Evolutionary conservation across 305 asterid species (phyloP).

Genomic region (Fraxinus paxiana): DNA sequence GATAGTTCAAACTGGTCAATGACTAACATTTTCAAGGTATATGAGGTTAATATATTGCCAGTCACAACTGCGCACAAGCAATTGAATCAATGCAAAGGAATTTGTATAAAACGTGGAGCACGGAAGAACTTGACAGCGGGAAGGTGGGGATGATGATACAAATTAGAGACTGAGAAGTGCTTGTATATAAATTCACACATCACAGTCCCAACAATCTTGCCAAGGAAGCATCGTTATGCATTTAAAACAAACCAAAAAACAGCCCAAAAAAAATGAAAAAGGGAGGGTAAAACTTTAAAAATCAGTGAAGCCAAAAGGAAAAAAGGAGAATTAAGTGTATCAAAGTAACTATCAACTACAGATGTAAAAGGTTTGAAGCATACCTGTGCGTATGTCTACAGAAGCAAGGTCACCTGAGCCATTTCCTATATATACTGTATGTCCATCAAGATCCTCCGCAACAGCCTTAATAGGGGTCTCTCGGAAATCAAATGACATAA

Average conservation of each 20-base stretch:
- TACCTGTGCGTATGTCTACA: slow-evolving; percentile 85
- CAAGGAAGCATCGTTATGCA: background rate
- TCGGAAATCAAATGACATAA: slow-evolving; percentile 72
- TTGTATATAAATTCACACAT: background rate
- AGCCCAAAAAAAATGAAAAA: background rate
- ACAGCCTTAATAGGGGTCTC: slow-evolving; percentile 83
- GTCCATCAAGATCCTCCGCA: slow-evolving; percentile 74
- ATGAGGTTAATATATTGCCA: background rate
- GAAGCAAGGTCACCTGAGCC: slow-evolving; percentile 97
- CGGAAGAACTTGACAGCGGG: background rate
- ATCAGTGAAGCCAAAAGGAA: background rate
- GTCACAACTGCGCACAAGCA: background rate
- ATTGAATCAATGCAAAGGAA: background rate
- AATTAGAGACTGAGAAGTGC: background rate
- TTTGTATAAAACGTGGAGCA: background rate
- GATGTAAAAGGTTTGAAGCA: slow-evolving; percentile 6
- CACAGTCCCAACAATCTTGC: background rate
- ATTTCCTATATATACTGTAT: slow-evolving; percentile 71
- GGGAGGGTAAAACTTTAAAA: background rate
- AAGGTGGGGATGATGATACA: background rate
- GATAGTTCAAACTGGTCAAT: background rate
- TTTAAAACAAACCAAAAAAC: background rate
- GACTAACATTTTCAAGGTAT: background rate
- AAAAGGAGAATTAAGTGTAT: background rate
- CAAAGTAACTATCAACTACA: background rate